A percentile compares a stretch with the other conserved stretches of the same genome.
phyloP scores from a whole-genome alignment of 2,329 filamentous ascomycete genomes.

The Colletotrichum sp. region DNA sequence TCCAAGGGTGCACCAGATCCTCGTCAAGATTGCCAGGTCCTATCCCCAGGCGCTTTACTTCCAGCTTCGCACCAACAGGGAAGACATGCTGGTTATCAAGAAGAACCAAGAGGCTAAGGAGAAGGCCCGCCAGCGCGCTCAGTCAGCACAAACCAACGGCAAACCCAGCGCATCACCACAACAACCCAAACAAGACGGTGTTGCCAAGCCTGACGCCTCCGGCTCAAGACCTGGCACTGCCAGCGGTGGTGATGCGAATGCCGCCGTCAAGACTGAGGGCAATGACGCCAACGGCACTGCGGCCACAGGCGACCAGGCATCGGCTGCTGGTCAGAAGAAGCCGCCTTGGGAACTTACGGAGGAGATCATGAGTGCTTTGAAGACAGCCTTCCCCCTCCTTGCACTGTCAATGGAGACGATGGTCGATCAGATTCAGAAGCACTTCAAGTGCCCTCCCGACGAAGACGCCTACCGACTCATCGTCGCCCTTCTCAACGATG shows the following conservation, averaged over 20 bases:
- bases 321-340: slow-evolving; percentile 60
- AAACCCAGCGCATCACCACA: slow-evolving; percentile 54
- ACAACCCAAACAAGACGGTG: slow-evolving; percentile 58
- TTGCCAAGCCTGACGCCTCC: slow-evolving; percentile 38
- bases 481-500: slow-evolving; percentile 96
- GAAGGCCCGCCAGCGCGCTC: slow-evolving; percentile 57
- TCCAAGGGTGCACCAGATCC: slow-evolving; percentile 81
- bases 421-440: slow-evolving; percentile 98
- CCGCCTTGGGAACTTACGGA: slow-evolving; percentile 97
- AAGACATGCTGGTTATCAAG: slow-evolving; percentile 93
- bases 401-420: slow-evolving; percentile 99
- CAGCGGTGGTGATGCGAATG: slow-evolving; percentile 46
- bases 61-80: slow-evolving; percentile 87
- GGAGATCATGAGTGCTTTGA: slow-evolving; percentile 92
- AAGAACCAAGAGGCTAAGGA: slow-evolving; percentile 84
- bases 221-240: slow-evolving; percentile 56
- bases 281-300: slow-evolving; percentile 34
- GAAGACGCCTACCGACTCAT: slow-evolving; percentile 98
- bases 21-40: slow-evolving; percentile 92
- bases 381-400: slow-evolving; percentile 95
- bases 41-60: slow-evolving; percentile 98
- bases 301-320: slow-evolving; percentile 20
- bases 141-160: slow-evolving; percentile 47
- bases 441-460: slow-evolving; percentile 98
- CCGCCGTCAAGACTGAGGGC: slow-evolving; percentile 50